Evolutionary conservation across 73 alveolate genomes (phyloP).

Genomic region (Paramecium octaurelia): DNA sequence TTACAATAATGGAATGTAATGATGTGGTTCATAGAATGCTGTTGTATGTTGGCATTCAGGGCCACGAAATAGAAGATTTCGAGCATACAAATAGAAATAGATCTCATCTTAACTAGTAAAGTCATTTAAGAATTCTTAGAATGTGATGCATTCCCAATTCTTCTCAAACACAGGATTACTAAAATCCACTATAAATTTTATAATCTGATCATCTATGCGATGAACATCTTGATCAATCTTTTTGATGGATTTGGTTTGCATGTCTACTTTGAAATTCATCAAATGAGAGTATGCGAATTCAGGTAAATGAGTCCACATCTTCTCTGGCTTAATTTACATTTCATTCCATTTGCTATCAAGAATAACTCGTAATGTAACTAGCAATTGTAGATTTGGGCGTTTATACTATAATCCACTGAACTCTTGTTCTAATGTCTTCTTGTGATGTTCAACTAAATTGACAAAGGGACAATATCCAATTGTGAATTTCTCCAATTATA

Average conservation of each 20-base stretch:
- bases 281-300: not conserved
- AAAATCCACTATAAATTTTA: not conserved
- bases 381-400: not conserved
- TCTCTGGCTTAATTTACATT: not conserved
- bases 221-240: conserved; percentile 16
- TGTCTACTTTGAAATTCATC: conserved; percentile 19
- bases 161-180: conserved; percentile 32
- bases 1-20: conserved; percentile 24
- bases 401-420: conserved; percentile 7
- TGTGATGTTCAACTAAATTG: conserved; percentile 36
- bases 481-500: conserved; percentile 19
- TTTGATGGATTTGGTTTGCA: not conserved
- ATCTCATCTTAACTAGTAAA: conserved; percentile 19
- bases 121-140: conserved; percentile 33
- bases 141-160: conserved; percentile 45
- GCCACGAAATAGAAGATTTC: conserved; percentile 2
- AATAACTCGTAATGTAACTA: not conserved
- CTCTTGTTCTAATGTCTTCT: conserved; percentile 9
- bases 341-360: conserved; percentile 37
- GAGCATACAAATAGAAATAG: conserved; percentile 17
- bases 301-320: not conserved
- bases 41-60: not conserved
- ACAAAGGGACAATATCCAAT: conserved; percentile 44
- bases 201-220: not conserved
- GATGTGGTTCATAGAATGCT: conserved; percentile 12